Evolutionary conservation across 176 grass and related monocot species (phyloP).

Genomic region (Hsuehochloa calcarea): DNA sequence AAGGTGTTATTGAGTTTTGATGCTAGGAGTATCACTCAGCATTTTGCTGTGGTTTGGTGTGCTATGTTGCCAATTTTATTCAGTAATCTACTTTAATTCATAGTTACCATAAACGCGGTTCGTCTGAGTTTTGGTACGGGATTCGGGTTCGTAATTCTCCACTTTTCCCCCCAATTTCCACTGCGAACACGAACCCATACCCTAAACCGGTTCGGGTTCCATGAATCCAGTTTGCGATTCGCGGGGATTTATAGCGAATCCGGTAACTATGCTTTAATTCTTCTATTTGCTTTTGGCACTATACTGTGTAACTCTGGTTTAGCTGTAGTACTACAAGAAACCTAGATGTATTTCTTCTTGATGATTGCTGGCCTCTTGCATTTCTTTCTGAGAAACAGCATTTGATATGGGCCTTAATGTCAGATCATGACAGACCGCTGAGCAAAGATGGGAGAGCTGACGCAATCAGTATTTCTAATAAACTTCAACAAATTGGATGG

Average conservation of each 20-base stretch:
- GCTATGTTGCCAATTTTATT: neutral
- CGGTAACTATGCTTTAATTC: neutral
- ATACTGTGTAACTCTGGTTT: neutral
- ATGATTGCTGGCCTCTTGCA: neutral
- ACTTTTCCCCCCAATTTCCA: too few relatives aligned
- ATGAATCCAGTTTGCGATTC: too few relatives aligned
- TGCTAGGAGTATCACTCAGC: neutral
- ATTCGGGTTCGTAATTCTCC: too few relatives aligned
- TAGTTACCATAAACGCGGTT: too few relatives aligned
- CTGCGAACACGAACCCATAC: too few relatives aligned
- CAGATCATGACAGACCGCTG: constrained; percentile 90
- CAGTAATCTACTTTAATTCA: neutral
- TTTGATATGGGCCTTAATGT: neutral
- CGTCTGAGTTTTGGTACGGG: too few relatives aligned
- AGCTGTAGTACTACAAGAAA: neutral
- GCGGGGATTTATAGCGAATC: too few relatives aligned
- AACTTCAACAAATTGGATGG: constrained; percentile 87
- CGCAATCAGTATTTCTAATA: constrained; percentile 73
- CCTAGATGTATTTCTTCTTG: neutral
- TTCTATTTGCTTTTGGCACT: neutral
- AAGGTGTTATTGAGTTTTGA: neutral
- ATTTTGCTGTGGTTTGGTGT: neutral
- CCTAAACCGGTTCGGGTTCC: too few relatives aligned
- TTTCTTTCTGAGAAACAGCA: neutral
- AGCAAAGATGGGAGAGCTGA: constrained; percentile 66